Percentiles rank a stretch among this genome's conserved stretches.
These are phyloP conservation scores for Soucietia sequanensis DNA, from an alignment of 805 yeast species.

Conservation along the genomic window DNA sequence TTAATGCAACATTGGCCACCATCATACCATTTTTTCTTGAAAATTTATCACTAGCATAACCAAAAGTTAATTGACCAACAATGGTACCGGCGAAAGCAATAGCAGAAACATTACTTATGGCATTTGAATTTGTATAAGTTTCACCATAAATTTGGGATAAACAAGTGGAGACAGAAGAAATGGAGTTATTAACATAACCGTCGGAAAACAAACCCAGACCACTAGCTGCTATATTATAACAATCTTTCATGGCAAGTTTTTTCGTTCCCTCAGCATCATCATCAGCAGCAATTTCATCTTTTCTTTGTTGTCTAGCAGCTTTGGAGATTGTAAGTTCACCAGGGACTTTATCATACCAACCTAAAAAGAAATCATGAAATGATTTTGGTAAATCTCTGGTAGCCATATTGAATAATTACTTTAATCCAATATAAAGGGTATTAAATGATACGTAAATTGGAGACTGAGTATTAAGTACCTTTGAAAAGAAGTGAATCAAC, in stretches of 20 bases:
- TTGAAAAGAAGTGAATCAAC: too few relatives aligned
- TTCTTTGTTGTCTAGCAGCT: constrained; percentile 4
- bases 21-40: constrained; percentile 86
- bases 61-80: constrained; percentile 79
- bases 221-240: constrained; percentile 72
- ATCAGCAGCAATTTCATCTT: constrained; percentile 16
- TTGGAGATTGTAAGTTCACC: constrained; percentile 45
- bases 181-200: constrained; percentile 87
- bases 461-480: too few relatives aligned
- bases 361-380: constrained; percentile 32
- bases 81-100: constrained; percentile 93
- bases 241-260: constrained; percentile 17
- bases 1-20: constrained; percentile 69
- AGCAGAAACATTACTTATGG: constrained; percentile 77
- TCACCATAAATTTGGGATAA: constrained; percentile 63
- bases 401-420: constrained; percentile 16
- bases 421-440: not conserved
- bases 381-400: constrained; percentile 53
- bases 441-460: not conserved
- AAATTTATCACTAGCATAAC: constrained; percentile 73
- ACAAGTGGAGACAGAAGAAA: constrained; percentile 74
- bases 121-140: constrained; percentile 59
- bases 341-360: constrained; percentile 41
- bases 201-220: constrained; percentile 95
- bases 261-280: constrained; percentile 10